Percentiles rank a stretch among this genome's conserved stretches.
phyloP scores from a whole-genome alignment of 345 rosid genomes.

The Cardamine chenopodiifolia region DNA sequence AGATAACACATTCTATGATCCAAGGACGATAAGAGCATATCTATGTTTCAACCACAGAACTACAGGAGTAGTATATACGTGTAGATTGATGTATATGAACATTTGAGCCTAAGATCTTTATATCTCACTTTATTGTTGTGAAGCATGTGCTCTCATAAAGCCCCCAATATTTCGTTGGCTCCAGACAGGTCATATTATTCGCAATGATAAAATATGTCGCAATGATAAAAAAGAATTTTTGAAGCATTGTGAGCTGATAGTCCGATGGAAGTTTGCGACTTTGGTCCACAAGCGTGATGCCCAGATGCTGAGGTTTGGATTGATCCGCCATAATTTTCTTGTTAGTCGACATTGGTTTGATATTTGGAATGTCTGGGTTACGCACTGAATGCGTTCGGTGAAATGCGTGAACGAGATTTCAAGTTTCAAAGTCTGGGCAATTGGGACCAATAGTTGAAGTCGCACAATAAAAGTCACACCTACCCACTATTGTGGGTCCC shows the following conservation, averaged over 20 bases:
- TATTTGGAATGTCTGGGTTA: neutral
- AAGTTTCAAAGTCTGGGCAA: slow-evolving; percentile 25
- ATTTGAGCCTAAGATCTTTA: too few relatives aligned
- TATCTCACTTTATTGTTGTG: neutral
- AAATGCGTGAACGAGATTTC: slow-evolving; percentile 25
- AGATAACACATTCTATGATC: slow-evolving; percentile 37
- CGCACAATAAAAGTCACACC: slow-evolving; percentile 20
- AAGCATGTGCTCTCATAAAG: neutral
- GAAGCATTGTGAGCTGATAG: neutral
- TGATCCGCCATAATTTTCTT: neutral
- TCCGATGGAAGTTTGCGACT: slow-evolving; percentile 12
- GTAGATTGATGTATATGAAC: too few relatives aligned
- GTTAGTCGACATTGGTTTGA: neutral
- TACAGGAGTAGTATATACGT: neutral
- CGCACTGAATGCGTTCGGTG: slow-evolving; percentile 21
- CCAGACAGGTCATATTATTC: neutral
- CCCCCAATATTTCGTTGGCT: neutral
- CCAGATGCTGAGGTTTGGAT: slow-evolving; percentile 6
- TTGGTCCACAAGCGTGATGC: slow-evolving; percentile 18
- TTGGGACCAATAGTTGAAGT: slow-evolving; percentile 25
- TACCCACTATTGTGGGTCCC: neutral
- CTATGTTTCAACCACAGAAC: neutral
- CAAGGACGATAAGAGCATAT: slow-evolving; percentile 31
- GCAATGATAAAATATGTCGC: neutral
- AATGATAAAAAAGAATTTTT: slow-evolving; percentile 1